Base-by-base conservation (phyloP, 2,329 filamentous ascomycete genomes). In the Calonectria pteridis region DNA sequence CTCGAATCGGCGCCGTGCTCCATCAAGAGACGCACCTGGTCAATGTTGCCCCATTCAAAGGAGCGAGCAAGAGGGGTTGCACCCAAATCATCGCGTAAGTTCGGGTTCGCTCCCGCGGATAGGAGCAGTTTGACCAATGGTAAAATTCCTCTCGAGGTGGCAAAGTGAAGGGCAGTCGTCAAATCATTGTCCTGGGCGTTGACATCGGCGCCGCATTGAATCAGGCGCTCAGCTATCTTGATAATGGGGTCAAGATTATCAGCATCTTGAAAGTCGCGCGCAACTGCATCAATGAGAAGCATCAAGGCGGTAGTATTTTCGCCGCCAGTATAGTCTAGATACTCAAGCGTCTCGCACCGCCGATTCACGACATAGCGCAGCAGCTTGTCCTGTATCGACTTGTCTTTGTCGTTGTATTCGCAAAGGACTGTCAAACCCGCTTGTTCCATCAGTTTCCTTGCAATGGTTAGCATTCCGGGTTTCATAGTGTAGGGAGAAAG, bases 51-150 rank as follows among this genome's bases (percentile, higher is more conserved):
- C 10, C 23, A 7, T 37, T 33, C 23, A 10, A 73, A 50, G 18
- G 78, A 74, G 3, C 31, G 35, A 4, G 59, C 55, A 6, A 80
- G 18, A 6, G 75, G 73, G 2, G 77, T 74, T 2, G 28, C 1
- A 7, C 77, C 72, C 0, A 69, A n/a, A 7, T 33, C 20, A 18
- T 76, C 73, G 3, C 71, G 59, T 4, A 73, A 23, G 65, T 79
- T 67, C 4, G 73, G 73, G 55, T 80, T 59, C 9, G 79, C 78
- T 3, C 79, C 78, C 3, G 70, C 63, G 40, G 74, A 40, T n/a
- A 80, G 14, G 26, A 80, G 73, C 3, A 73, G 0, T 3, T 71
- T 33, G 2, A 71, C 55, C 31, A 78, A 29, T 2, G 67, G 33
- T 0, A 46, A 6, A 31, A 73, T 35, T 1, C 40, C 40, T 40